These are phyloP conservation scores for Priceomyces melissophilus DNA, from an alignment of 805 yeast genomes.

Conservation along the genomic window DNA sequence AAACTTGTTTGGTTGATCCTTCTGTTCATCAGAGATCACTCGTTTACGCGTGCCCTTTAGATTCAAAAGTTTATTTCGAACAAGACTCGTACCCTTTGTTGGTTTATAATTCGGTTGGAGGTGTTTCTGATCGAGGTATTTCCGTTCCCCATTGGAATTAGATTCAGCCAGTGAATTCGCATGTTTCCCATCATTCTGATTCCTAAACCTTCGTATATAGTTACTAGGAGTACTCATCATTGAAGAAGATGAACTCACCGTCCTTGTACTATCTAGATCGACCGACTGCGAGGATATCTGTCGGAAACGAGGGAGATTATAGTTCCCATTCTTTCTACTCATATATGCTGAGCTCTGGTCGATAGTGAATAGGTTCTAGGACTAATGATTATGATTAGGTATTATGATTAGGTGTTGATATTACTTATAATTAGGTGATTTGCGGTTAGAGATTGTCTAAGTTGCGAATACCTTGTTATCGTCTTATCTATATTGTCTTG, in stretches of 20 bases:
- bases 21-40: slow-evolving; percentile 12
- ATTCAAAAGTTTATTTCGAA: slow-evolving; percentile 36
- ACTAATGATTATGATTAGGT: no score
- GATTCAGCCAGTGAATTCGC: slow-evolving; percentile 10
- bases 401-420: no score
- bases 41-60: slow-evolving; percentile 35
- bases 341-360: neutral
- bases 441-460: no score
- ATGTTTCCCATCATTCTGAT: slow-evolving; percentile 17
- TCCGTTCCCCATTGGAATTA: slow-evolving; percentile 2
- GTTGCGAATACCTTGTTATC: no score
- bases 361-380: no score
- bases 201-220: slow-evolving; percentile 27
- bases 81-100: slow-evolving; percentile 24
- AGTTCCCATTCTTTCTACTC: slow-evolving; percentile 7
- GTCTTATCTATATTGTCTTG: no score
- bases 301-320: slow-evolving; percentile 11
- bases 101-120: slow-evolving; percentile 3
- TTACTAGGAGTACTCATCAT: slow-evolving; percentile 42
- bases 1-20: slow-evolving; percentile 13
- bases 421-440: no score
- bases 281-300: slow-evolving; percentile 7
- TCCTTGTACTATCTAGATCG: slow-evolving; percentile 22
- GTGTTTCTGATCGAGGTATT: slow-evolving; percentile 5
- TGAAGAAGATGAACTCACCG: slow-evolving; percentile 35